Evolutionary conservation across 2,329 filamentous ascomycete genomes (phyloP).

Genomic region (Hypoxylon sp.): DNA sequence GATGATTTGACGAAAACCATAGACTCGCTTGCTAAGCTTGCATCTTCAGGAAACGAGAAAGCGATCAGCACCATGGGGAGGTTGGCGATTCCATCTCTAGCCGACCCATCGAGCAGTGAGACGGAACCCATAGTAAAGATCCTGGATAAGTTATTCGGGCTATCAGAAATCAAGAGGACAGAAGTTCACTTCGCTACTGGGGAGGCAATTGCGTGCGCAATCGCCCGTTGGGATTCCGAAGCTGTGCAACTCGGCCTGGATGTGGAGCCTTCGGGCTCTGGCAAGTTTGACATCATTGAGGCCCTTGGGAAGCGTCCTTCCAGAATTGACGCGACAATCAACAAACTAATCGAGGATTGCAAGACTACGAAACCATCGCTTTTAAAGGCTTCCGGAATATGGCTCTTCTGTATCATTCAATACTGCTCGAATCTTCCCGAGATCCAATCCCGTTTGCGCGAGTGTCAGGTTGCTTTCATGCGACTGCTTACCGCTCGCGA

Average conservation of each 20-base stretch:
- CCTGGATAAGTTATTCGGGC: constrained; percentile 76
- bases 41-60: constrained; percentile 73
- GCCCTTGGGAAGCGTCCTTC: constrained; percentile 57
- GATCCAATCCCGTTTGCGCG: constrained; percentile 80
- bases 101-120: constrained; percentile 56
- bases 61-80: constrained; percentile 87
- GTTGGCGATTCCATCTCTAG: constrained; percentile 71
- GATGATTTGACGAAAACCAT: constrained; percentile 73
- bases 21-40: constrained; percentile 78
- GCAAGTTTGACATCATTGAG: constrained; percentile 53
- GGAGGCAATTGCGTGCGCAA: constrained; percentile 84
- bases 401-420: constrained; percentile 92
- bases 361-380: constrained; percentile 89
- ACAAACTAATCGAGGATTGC: constrained; percentile 82
- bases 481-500: constrained; percentile 88
- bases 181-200: constrained; percentile 94
- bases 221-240: constrained; percentile 86
- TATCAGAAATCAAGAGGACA: constrained; percentile 87
- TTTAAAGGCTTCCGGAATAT: constrained; percentile 93
- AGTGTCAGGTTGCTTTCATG: constrained; percentile 90
- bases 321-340: constrained; percentile 69
- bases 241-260: constrained; percentile 82
- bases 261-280: constrained; percentile 69
- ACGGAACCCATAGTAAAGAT: constrained; percentile 66
- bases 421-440: constrained; percentile 85